Base-by-base conservation (phyloP, 2,329 filamentous ascomycete genomes). In the Tolypocladium cylindrosporum region DNA sequence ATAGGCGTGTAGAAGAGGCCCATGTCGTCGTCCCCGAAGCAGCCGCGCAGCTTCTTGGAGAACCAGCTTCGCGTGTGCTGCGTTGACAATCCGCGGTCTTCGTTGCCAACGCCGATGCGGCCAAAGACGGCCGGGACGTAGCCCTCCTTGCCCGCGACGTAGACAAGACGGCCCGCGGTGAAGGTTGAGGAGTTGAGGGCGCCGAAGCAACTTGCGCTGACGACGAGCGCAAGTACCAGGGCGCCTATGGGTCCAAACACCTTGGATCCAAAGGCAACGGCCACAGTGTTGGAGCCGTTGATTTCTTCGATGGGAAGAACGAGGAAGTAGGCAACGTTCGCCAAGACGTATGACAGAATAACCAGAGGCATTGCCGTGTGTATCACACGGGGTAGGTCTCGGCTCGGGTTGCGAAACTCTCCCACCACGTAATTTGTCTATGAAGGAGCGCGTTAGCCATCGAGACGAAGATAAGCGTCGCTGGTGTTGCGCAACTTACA, bases 371-470 rank as follows among this genome's bases (percentile, higher is more conserved):
- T 94, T 16, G 93, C 92, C 0, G 93, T 96, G 74, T 99, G 94
- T 58, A 99, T 96, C 34, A 97, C 92, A 27, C 91, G 86, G 0
- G 94, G 94, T 11, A 99, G 85, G 71, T 99, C 94, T 62, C 91
- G 86, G 54, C 83, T 83, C 0, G 94, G 91, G 68, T 97, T 92
- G 67, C 91, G 89, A 77, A 99, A 97, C 74, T 99, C 94, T 66
- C 92, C 94, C 0, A 95, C 91, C 8, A 99, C 94, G 68, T 97
- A 99, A 74, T 97, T 99, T 61, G 93, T 96, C 90, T 94, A 62
- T 10, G 48, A 11, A 48, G 14, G 41, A 41, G 43, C 62, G 73
- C 7, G 40, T 57, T 40, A 57, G 55, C 31, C 39, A 53, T 6
- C 19, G 31, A 2, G n/a, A n/a, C n/a, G n/a, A n/a, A n/a, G n/a